Evolutionary conservation across 2,329 filamentous ascomycete species (phyloP).

Genomic region (Trichoderma simmonsii): DNA sequence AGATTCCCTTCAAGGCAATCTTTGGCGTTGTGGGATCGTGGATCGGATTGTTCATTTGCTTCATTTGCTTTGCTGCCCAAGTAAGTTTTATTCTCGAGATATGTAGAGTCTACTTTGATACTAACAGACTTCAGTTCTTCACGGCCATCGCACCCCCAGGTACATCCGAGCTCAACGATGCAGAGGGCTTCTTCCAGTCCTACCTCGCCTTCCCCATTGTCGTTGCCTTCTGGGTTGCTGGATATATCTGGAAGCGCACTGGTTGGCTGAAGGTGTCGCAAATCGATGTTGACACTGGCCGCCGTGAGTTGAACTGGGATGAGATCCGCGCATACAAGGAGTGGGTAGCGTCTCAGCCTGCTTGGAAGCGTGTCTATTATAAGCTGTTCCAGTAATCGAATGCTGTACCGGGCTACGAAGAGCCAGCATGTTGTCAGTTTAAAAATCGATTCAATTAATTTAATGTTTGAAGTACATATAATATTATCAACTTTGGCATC

Average conservation of each 20-base stretch:
- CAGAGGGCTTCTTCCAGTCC: constrained; percentile 51
- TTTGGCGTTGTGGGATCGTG: constrained; percentile 62
- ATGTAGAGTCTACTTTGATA: constrained; percentile 8
- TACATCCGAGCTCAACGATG: constrained; percentile 34
- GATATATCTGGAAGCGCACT: constrained; percentile 63
- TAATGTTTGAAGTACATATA: neutral
- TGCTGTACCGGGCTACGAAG: neutral
- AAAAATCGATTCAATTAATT: neutral
- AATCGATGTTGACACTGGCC: constrained; percentile 66
- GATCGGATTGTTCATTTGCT: constrained; percentile 56
- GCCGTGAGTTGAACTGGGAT: constrained; percentile 63
- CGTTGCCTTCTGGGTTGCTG: constrained; percentile 50
- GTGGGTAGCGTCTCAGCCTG: constrained; percentile 46
- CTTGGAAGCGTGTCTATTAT: constrained; percentile 40
- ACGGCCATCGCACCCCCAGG: constrained; percentile 43
- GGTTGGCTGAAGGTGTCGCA: constrained; percentile 56
- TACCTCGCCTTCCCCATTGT: constrained; percentile 54
- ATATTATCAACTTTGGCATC: neutral
- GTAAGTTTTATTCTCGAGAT: constrained; percentile 28
- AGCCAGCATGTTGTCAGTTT: neutral
- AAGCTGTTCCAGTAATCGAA: constrained; percentile 29
- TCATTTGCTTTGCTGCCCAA: constrained; percentile 51
- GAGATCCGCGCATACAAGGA: constrained; percentile 53
- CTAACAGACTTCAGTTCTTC: constrained; percentile 38
- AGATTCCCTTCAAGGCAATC: constrained; percentile 60